Evolutionary conservation across 768 basidiomycete genomes (phyloP).

Genomic region (Amanita rubescens): DNA sequence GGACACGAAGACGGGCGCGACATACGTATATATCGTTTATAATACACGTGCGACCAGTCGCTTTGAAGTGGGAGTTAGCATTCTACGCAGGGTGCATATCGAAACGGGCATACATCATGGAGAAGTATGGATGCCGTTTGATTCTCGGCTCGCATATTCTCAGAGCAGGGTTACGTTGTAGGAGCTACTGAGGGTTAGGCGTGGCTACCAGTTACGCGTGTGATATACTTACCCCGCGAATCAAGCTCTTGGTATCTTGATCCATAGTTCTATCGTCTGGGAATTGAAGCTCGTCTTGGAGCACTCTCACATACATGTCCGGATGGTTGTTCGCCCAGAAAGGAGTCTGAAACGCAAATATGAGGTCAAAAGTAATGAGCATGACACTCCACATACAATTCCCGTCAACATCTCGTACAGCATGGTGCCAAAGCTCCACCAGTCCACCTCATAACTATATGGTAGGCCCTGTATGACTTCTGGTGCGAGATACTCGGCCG

Average conservation of each 20-base stretch:
- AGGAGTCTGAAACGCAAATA: constrained; percentile 53
- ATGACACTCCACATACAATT: constrained; percentile 41
- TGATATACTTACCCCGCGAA: constrained; percentile 71
- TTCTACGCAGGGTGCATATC: neutral
- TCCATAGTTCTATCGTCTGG: constrained; percentile 91
- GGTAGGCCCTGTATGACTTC: constrained; percentile 90
- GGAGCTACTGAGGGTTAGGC: constrained; percentile 44
- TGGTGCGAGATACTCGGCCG: constrained; percentile 94
- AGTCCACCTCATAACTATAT: constrained; percentile 93
- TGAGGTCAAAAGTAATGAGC: constrained; percentile 4
- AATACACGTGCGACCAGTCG: constrained; percentile 92
- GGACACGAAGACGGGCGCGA: constrained; percentile 17
- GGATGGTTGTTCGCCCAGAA: constrained; percentile 91
- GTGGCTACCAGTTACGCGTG: constrained; percentile 7
- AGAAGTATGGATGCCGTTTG: constrained; percentile 92
- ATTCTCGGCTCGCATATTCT: constrained; percentile 91
- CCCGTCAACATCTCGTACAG: constrained; percentile 96
- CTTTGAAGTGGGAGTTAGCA: constrained; percentile 30
- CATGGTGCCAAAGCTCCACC: constrained; percentile 99
- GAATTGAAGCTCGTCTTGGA: constrained; percentile 86
- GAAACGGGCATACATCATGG: constrained; percentile 65
- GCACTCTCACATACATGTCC: constrained; percentile 89
- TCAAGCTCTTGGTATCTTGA: constrained; percentile 89
- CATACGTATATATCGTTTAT: constrained; percentile 89
- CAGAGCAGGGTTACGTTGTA: constrained; percentile 88